These are phyloP conservation scores for Gelatoporia subvermispora DNA, from an alignment of 768 basidiomycete species.

Conservation along the genomic window DNA sequence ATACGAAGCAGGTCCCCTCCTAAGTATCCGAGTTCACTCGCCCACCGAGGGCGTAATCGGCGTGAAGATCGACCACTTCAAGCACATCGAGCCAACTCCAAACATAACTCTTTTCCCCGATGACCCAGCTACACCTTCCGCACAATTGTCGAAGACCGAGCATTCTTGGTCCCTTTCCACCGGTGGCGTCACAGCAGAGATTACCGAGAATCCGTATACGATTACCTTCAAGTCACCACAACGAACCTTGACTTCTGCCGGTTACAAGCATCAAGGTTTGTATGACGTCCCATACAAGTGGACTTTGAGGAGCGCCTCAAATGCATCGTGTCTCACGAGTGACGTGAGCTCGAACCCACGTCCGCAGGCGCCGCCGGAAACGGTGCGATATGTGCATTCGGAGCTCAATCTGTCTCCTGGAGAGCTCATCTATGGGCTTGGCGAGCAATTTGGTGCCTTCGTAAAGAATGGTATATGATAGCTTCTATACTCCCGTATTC, in stretches of 20 bases:
- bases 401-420: conserved; percentile 65
- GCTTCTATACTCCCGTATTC: conserved; percentile 14
- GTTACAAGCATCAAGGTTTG: conserved; percentile 50
- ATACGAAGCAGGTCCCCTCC: conserved; percentile 38
- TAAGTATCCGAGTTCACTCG: conserved; percentile 47
- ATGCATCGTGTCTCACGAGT: conserved; percentile 51
- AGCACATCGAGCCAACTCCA: conserved; percentile 37
- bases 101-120: conserved; percentile 62
- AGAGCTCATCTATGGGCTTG: conserved; percentile 69
- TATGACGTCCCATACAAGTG: conserved; percentile 54
- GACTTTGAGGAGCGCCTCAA: conserved; percentile 45
- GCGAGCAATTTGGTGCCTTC: conserved; percentile 71
- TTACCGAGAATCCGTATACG: conserved; percentile 56
- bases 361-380: conserved; percentile 36
- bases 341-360: conserved; percentile 56
- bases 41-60: conserved; percentile 53
- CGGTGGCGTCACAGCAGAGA: conserved; percentile 48
- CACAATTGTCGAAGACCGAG: conserved; percentile 28
- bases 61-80: conserved; percentile 53
- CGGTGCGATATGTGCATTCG: conserved; percentile 46
- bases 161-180: conserved; percentile 32
- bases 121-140: conserved; percentile 42
- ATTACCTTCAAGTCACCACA: conserved; percentile 54
- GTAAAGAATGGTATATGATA: conserved; percentile 64
- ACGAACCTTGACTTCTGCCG: conserved; percentile 42